phyloP scores from a whole-genome alignment of 2,329 filamentous ascomycete genomes.

The Ciborinia camelliae region DNA sequence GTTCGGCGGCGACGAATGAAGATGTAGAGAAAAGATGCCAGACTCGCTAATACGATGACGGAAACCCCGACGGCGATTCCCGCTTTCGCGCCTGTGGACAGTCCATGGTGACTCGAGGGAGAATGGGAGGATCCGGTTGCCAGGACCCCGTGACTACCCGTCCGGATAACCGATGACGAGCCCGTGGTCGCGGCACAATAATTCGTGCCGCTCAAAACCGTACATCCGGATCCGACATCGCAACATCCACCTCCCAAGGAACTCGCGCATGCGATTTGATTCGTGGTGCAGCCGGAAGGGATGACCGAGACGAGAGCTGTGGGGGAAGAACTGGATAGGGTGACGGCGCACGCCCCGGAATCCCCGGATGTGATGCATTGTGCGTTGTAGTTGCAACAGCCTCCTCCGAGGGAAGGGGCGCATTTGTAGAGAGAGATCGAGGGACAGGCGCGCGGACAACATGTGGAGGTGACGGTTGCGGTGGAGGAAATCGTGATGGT shows the following conservation, averaged over 20 bases:
- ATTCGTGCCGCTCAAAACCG: constrained; percentile 38
- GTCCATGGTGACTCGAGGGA: constrained; percentile 20
- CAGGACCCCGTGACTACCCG: constrained; percentile 23
- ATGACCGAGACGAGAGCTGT: constrained; percentile 32
- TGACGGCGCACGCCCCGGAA: constrained; percentile 35
- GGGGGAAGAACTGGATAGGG: constrained; percentile 25
- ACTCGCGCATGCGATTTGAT: constrained; percentile 44
- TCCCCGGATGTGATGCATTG: constrained; percentile 41
- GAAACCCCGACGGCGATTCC: constrained; percentile 55
- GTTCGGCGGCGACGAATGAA: constrained; percentile 41
- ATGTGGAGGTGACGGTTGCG: constrained; percentile 28
- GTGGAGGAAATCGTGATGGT: constrained; percentile 30
- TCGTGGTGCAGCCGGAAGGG: constrained; percentile 46
- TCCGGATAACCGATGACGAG: constrained; percentile 32
- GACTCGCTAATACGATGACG: constrained; percentile 43
- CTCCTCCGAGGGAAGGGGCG: constrained; percentile 36
- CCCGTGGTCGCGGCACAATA: constrained; percentile 41
- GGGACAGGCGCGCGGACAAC: constrained; percentile 39
- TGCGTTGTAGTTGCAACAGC: constrained; percentile 48
- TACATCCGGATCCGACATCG: constrained; percentile 44
- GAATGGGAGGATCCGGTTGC: not conserved
- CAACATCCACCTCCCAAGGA: constrained; percentile 51
- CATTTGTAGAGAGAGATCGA: constrained; percentile 37
- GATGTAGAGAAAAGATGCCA: constrained; percentile 47
- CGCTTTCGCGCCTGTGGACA: constrained; percentile 52